Evolutionary conservation across 2,329 filamentous ascomycete species (phyloP), one percentile per base, ranked within the genome.

Genomic region (Metarhizium rileyi): DNA sequence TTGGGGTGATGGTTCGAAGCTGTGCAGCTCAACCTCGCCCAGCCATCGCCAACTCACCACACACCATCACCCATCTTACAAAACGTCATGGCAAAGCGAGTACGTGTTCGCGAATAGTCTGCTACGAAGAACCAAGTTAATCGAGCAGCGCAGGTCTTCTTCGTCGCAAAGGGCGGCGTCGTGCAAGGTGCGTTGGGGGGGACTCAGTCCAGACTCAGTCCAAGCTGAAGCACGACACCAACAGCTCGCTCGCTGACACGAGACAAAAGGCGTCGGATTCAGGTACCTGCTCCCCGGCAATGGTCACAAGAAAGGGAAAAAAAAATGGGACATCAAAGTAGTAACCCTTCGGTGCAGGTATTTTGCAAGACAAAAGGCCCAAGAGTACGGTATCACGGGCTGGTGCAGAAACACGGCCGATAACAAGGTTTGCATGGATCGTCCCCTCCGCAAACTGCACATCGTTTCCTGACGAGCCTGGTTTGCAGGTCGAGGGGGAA

Each of bases 401-500:
- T 84, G 80, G 80, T 81, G 80, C 49, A 69, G 75, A 33, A 84
- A 84, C 59, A 79, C 76, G 0, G 58, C 69, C 1, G 71, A 77
- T 51, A 73, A 76, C 54, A 81, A 80, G 67, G 80, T 75, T 56
- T 16, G 27, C n/a, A n/a, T n/a, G n/a, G n/a, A n/a, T n/a, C n/a
- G n/a, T n/a, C n/a, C n/a, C n/a, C n/a, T n/a, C n/a, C n/a, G n/a
- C n/a, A n/a, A n/a, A n/a, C n/a, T n/a, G n/a, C n/a, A 8, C 7
- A 10, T 20, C 5, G 0, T 38, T 6, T 4, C 35, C 9, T 0
- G 16, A 20, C 3, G 2, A 4, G 20, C 35, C 3, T 20, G 5
- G 6, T 14, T 14, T 38, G 59, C 44, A 95, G 88, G 90, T 97
- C 44, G 81, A 88, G 61, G 91, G 91, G 25, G 90, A 96, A 69